phyloP scores from a whole-genome alignment of 768 basidiomycete genomes.

The Kwoniella bestiolae region DNA sequence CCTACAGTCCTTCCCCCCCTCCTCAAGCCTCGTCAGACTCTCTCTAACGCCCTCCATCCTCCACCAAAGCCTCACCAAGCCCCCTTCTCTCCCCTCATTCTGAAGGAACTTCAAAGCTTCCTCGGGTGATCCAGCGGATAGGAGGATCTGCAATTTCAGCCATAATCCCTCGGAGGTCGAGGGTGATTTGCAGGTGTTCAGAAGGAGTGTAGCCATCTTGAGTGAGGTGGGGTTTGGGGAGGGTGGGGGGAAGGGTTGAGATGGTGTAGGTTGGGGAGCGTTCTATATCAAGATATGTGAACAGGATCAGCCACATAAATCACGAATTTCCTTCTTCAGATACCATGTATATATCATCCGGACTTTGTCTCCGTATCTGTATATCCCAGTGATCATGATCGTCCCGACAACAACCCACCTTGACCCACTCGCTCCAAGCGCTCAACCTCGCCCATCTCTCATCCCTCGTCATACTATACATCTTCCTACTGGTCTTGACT shows the following conservation, averaged over 20 bases:
- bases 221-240: constrained; percentile 22
- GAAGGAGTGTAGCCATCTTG: constrained; percentile 21
- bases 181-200: constrained; percentile 18
- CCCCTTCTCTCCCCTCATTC: constrained; percentile 25
- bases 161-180: constrained; percentile 41
- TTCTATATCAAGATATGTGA: constrained; percentile 14
- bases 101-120: constrained; percentile 22
- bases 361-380: not conserved
- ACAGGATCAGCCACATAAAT: no score
- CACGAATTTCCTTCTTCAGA: no score
- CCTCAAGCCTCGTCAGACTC: constrained; percentile 20
- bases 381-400: no score
- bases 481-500: constrained; percentile 36
- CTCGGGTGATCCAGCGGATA: constrained; percentile 26
- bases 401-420: constrained; percentile 28
- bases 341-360: not conserved
- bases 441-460: constrained; percentile 41
- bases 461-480: constrained; percentile 42
- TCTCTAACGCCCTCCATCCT: constrained; percentile 30
- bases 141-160: constrained; percentile 42
- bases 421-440: constrained; percentile 46
- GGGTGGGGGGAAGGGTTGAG: constrained; percentile 23
- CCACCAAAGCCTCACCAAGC: constrained; percentile 30
- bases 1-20: not conserved
- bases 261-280: constrained; percentile 28